A percentile compares a stretch with the other conserved stretches of the same genome.
Evolutionary conservation across 2,329 filamentous ascomycete genomes (phyloP).

Genomic region (Penicillium griseofulvum): DNA sequence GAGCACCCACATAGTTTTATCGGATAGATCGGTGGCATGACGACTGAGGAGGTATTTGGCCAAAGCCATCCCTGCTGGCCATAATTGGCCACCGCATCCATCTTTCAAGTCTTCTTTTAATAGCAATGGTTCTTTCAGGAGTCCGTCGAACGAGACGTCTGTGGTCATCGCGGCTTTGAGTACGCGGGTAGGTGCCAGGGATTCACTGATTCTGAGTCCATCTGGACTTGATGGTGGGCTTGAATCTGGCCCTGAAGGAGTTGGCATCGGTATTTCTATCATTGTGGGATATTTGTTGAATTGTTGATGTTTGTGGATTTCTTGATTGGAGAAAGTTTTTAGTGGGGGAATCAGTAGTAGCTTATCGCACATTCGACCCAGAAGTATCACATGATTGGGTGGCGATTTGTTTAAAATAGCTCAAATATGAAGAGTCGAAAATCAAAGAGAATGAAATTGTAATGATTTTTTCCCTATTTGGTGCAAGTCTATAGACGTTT

Average conservation of each 20-base stretch:
- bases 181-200: slow-evolving; percentile 54
- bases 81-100: slow-evolving; percentile 89
- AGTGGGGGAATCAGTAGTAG: slow-evolving; percentile 1
- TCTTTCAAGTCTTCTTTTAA: slow-evolving; percentile 82
- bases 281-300: neutral
- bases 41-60: slow-evolving; percentile 80
- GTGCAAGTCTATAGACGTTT: neutral
- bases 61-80: slow-evolving; percentile 90
- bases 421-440: neutral
- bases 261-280: slow-evolving; percentile 11
- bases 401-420: neutral
- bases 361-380: slow-evolving; percentile 6
- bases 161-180: slow-evolving; percentile 54
- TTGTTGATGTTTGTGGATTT: neutral
- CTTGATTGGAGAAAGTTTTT: neutral
- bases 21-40: slow-evolving; percentile 60
- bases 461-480: neutral
- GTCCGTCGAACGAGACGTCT: slow-evolving; percentile 65
- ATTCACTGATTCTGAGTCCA: slow-evolving; percentile 50
- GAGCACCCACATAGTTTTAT: slow-evolving; percentile 70
- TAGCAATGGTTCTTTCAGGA: slow-evolving; percentile 66
- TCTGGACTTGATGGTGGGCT: slow-evolving; percentile 27
- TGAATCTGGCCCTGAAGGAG: neutral
- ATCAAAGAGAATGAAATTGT: neutral
- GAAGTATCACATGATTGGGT: slow-evolving; percentile 8